Percentiles rank a stretch among this genome's conserved stretches.
Conservation (phyloP, 2,329 filamentous ascomycete genomes). For the Colletotrichum godetiae region DNA sequence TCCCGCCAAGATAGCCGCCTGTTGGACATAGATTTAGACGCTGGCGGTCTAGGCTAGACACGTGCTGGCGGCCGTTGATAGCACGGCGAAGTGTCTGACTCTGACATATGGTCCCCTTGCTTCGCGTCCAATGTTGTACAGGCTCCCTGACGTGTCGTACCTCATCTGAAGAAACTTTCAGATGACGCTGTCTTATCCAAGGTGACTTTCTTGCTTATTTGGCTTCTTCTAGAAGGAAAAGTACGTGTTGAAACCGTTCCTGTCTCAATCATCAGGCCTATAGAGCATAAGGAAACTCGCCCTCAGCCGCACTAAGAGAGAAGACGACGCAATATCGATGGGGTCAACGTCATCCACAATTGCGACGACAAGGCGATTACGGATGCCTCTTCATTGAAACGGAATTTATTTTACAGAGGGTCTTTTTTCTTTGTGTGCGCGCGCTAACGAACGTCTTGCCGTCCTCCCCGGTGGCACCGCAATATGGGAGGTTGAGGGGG, state of each 20-base stretch:
- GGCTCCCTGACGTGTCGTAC: not conserved
- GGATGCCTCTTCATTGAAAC: slow-evolving; percentile 16
- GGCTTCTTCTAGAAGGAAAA: not conserved
- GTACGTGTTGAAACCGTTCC: slow-evolving; percentile 3
- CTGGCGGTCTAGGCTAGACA: not conserved
- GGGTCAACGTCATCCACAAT: slow-evolving; percentile 3
- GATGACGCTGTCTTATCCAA: not conserved
- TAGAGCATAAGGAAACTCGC: not conserved
- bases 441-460: slow-evolving; percentile 9
- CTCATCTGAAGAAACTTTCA: not conserved
- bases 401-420: not conserved
- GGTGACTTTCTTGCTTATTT: not conserved
- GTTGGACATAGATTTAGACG: not conserved
- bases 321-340: not conserved
- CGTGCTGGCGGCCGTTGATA: not conserved
- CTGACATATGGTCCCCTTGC: not conserved
- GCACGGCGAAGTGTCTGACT: not conserved
- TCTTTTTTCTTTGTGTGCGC: not conserved
- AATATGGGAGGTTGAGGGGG: not conserved
- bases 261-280: not conserved
- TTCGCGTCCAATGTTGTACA: not conserved
- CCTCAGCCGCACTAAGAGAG: not conserved
- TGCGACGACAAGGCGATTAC: not conserved
- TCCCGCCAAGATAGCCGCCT: slow-evolving; percentile 16
- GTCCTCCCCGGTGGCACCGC: slow-evolving; percentile 11